Evolutionary conservation across 1,284 basidiomycete species (phyloP).

Genomic region (Ustilago crameri): DNA sequence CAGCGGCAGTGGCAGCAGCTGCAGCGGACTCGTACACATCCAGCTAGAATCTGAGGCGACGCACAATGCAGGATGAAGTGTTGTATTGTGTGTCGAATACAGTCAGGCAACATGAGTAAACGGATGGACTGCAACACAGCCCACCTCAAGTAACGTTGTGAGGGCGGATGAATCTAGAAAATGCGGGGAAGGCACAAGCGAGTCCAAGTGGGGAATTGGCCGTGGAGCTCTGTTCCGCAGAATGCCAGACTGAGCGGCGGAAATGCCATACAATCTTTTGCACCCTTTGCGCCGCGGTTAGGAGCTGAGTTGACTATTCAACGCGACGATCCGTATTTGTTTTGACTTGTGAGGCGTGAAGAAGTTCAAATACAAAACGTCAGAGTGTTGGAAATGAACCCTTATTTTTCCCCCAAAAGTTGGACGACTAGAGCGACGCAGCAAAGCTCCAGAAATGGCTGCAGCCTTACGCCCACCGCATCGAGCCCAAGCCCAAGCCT

Average conservation of each 20-base stretch:
- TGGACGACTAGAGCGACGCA: slow-evolving; percentile 9
- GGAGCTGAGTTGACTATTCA: neutral
- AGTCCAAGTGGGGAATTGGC: slow-evolving; percentile 1
- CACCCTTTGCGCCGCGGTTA: no score
- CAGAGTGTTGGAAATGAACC: neutral
- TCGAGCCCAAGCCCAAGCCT: no score
- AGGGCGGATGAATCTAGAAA: slow-evolving; percentile 9
- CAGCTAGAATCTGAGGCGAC: no score
- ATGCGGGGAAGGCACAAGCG: slow-evolving; percentile 17
- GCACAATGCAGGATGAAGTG: no score
- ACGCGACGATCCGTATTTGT: neutral
- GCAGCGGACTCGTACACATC: no score
- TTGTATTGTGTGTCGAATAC: no score
- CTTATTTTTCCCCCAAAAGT: neutral
- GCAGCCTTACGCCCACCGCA: neutral
- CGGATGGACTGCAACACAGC: neutral
- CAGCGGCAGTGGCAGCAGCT: no score
- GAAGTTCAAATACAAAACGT: no score
- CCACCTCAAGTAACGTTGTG: no score
- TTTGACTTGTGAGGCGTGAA: neutral
- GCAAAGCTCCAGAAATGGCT: neutral
- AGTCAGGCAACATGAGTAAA: no score
- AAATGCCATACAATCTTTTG: no score
- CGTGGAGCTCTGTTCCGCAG: neutral
- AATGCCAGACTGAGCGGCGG: no score